A percentile compares a stretch with the other conserved stretches of the same genome.
These are phyloP conservation scores for Colletotrichum tabaci DNA, from an alignment of 2,329 filamentous ascomycete genomes.

Conservation along the genomic window DNA sequence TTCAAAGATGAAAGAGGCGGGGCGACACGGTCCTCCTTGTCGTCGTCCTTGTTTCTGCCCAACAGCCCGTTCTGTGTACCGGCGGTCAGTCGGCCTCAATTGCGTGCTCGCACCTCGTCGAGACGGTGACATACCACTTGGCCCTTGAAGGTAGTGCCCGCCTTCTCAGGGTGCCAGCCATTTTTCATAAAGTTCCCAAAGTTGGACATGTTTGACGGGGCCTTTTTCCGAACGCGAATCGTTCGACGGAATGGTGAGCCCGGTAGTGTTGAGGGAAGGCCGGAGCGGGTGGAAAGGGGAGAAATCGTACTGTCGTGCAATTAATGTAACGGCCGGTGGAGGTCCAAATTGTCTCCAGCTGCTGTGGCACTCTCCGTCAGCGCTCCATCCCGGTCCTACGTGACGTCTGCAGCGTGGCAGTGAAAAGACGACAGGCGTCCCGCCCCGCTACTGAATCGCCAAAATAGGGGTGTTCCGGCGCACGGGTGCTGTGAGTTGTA, in stretches of 20 bases:
- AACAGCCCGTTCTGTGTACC: slow-evolving; percentile 62
- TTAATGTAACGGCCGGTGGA: slow-evolving; percentile 35
- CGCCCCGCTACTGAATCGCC: slow-evolving; percentile 22
- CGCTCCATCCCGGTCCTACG: slow-evolving; percentile 34
- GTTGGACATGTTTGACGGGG: slow-evolving; percentile 56
- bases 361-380: slow-evolving; percentile 37
- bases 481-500: slow-evolving; percentile 14
- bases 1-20: slow-evolving; percentile 79
- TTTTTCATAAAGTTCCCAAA: slow-evolving; percentile 65
- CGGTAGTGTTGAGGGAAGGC: slow-evolving; percentile 3
- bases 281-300: slow-evolving; percentile 25
- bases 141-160: slow-evolving; percentile 56
- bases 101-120: slow-evolving; percentile 8
- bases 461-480: slow-evolving; percentile 9
- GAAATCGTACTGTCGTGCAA: slow-evolving; percentile 25
- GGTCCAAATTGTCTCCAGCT: slow-evolving; percentile 27
- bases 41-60: slow-evolving; percentile 56
- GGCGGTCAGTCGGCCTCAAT: slow-evolving; percentile 3
- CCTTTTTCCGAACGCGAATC: background rate
- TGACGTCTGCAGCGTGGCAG: slow-evolving; percentile 39
- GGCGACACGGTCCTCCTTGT: slow-evolving; percentile 56
- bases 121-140: slow-evolving; percentile 59
- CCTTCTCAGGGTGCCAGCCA: slow-evolving; percentile 68
- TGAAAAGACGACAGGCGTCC: slow-evolving; percentile 19
- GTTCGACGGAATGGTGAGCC: background rate